Evolutionary conservation across 148 eudicot species (phyloP).

Genomic region (Drosera capensis): DNA sequence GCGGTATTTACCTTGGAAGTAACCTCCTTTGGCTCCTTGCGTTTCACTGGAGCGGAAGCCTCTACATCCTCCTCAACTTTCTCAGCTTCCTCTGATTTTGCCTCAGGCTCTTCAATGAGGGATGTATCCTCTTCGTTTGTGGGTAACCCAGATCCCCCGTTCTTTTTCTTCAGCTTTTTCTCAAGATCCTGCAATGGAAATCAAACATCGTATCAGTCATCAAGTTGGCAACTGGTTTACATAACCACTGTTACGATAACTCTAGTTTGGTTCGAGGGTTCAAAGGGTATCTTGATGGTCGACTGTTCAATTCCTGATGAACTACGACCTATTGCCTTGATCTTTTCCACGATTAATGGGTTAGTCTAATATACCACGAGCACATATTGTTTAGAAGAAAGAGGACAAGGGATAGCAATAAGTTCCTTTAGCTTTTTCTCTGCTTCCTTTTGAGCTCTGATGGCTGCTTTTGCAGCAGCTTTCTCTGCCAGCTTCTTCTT

Average conservation of each 20-base stretch:
- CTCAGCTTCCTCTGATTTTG: constrained; percentile 30
- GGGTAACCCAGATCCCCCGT: constrained; percentile 18
- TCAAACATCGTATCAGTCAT: constrained; percentile 3
- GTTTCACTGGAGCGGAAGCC: constrained; percentile 21
- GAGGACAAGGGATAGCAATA: not conserved
- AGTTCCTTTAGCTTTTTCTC: constrained; percentile 83
- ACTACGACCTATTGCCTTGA: no score
- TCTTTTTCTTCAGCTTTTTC: constrained; percentile 66
- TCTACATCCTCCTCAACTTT: constrained; percentile 28
- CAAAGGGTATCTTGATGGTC: no score
- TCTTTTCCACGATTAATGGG: not conserved
- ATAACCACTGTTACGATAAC: not conserved
- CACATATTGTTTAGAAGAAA: not conserved
- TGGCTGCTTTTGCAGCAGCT: constrained; percentile 76
- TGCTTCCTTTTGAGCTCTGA: constrained; percentile 84
- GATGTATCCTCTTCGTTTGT: constrained; percentile 24
- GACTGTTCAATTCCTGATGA: no score
- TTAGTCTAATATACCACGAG: not conserved
- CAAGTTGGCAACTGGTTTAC: not conserved
- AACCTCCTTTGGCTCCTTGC: constrained; percentile 30
- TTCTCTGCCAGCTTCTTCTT: constrained; percentile 83
- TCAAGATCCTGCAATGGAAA: constrained; percentile 47
- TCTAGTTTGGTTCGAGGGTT: no score
- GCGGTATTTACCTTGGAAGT: constrained; percentile 5
- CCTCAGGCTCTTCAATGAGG: constrained; percentile 17